Evolutionary conservation across 2,329 filamentous ascomycete species (phyloP), one percentile per base, ranked within the genome.

Genomic region (Cercospora nicotianae): DNA sequence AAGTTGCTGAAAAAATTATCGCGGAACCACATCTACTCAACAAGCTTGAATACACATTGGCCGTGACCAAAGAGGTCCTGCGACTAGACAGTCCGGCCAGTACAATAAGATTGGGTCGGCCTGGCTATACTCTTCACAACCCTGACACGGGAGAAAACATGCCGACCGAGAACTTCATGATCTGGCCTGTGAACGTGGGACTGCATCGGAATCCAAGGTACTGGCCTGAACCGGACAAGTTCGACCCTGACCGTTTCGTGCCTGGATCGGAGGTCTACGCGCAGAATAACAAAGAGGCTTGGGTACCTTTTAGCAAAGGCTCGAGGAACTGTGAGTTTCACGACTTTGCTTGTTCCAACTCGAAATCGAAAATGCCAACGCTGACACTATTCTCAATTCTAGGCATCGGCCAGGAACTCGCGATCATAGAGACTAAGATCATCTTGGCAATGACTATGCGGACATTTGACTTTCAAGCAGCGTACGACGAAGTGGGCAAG

Each of bases 261-360:
- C 72, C 75, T 7, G 73, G 81, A 63, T 72, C 75, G 71, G 65
- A 65, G 26, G 61, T 70, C 18, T 74, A 81, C 72, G 74, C 78
- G 20, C 69, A 75, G 58, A 81, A 83, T 60, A 81, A 72, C 33
- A 68, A 64, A 30, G 67, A 82, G 64, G 84, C 85, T 0, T 89
- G 81, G 81, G 81, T 86, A 8, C 80, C 84, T 0, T 89, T 89
- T 74, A 84, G 85, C 70, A 80, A 82, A 65, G 87, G 87, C 0
- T 80, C 82, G 2, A 76, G 87, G 12, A 84, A 83, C 62, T 89
- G 87, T 45, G 18, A 64, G 60, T 53, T 26, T 20, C 16, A 3
- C 1, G 3, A 8, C 10, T 59, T 18, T 20, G 7, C 10, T 26
- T 28, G 3, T 28, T 6, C 26, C 26, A 5, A 28, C 6, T 28